These are phyloP conservation scores for Blastobotrys serpentis DNA, from an alignment of 1,139 yeast species.

Conservation along the genomic window DNA sequence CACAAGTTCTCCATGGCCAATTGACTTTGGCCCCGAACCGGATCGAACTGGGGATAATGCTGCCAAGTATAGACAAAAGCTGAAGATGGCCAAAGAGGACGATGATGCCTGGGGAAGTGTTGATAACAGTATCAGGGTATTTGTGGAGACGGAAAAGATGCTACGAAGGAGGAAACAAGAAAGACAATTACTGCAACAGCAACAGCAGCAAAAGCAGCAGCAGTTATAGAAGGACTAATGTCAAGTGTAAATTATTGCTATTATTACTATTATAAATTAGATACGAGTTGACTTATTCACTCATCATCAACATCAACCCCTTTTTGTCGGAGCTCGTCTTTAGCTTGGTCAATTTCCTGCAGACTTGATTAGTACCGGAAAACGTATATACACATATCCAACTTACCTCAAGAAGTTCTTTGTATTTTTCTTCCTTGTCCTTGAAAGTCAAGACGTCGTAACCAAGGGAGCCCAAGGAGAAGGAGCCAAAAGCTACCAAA, in stretches of 20 bases:
- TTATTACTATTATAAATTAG: not conserved
- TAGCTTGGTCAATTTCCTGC: constrained; percentile 64
- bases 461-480: constrained; percentile 69
- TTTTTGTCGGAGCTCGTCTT: constrained; percentile 54
- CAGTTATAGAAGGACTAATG: not conserved
- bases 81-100: constrained; percentile 29
- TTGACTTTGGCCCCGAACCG: constrained; percentile 73
- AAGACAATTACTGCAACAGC: constrained; percentile 5
- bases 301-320: constrained; percentile 47
- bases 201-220: not conserved
- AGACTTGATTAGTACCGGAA: constrained; percentile 4
- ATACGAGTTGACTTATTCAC: not conserved
- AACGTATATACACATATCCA: constrained; percentile 10
- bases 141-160: constrained; percentile 77
- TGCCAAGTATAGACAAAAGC: constrained; percentile 5
- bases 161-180: constrained; percentile 46
- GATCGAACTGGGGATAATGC: constrained; percentile 26
- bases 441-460: constrained; percentile 70
- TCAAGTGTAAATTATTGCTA: not conserved
- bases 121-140: constrained; percentile 74
- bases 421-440: constrained; percentile 68
- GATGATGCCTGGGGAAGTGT: constrained; percentile 63
- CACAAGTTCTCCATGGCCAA: constrained; percentile 63
- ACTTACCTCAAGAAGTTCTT: constrained; percentile 51
- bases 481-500: constrained; percentile 67